Conservation (phyloP, 1,284 basidiomycete species). For the Trichosporon sp. region DNA sequence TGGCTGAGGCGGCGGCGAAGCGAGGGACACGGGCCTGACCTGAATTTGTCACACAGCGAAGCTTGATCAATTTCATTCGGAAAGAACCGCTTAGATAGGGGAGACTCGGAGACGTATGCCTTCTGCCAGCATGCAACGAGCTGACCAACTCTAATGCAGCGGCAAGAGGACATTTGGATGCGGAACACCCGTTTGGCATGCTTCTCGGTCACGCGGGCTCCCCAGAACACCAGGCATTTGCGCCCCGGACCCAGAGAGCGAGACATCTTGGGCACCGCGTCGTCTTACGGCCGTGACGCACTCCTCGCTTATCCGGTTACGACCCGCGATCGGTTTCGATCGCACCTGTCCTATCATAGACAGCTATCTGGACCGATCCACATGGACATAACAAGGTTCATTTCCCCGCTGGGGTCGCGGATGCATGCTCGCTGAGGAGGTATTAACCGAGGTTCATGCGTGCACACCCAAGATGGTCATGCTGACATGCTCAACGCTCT, state of each 20-base stretch:
- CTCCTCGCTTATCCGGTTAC: background rate
- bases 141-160: no score
- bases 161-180: no score
- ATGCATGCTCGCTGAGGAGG: background rate
- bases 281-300: slow-evolving; percentile 5
- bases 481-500: no score
- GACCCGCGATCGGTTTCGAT: background rate
- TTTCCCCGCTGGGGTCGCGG: background rate
- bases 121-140: background rate
- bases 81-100: slow-evolving; percentile 10
- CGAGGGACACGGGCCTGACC: background rate
- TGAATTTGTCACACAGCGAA: background rate
- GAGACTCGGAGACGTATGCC: background rate
- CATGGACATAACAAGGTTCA: background rate
- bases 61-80: slow-evolving; percentile 1
- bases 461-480: no score
- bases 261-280: background rate
- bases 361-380: background rate
- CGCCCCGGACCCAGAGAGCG: no score
- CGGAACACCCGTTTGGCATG: no score
- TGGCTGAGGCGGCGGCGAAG: slow-evolving; percentile 2
- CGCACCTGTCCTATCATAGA: background rate
- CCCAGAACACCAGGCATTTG: no score
- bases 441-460: slow-evolving; percentile 1
- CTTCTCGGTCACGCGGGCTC: no score